Percentiles rank a stretch among this genome's conserved stretches.
Conservation (phyloP, 106 monocot genomes). For the Dactylorhiza incarnata region DNA sequence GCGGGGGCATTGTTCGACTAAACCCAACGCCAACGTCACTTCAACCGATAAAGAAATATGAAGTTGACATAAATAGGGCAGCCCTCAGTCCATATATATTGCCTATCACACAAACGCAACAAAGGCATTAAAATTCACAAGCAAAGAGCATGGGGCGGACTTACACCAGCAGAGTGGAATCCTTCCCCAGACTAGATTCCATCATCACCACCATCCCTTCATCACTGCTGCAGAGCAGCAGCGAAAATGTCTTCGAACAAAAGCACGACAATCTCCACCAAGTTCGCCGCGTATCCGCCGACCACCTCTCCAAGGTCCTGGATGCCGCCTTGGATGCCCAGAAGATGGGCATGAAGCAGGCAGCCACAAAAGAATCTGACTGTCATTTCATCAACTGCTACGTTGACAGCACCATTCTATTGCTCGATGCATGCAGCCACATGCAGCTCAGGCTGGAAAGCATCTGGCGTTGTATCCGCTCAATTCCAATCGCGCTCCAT, state of each 20-base stretch:
- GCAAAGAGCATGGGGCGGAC: not conserved
- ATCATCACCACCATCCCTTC: too few relatives aligned
- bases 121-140: not conserved
- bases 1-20: too few relatives aligned
- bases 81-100: too few relatives aligned
- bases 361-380: not conserved
- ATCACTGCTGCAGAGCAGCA: not conserved
- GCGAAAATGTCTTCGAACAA: not conserved
- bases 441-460: not conserved
- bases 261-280: not conserved
- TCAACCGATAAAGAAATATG: too few relatives aligned
- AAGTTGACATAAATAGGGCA: too few relatives aligned
- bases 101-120: too few relatives aligned
- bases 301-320: not conserved
- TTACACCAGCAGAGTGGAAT: conserved; percentile 2
- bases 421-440: not conserved
- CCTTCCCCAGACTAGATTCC: not conserved
- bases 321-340: not conserved
- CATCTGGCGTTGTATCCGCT: not conserved
- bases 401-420: not conserved
- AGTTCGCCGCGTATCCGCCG: not conserved
- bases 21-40: too few relatives aligned
- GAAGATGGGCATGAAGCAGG: not conserved
- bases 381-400: not conserved
- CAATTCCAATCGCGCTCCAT: not conserved